Evolutionary conservation across 2,329 filamentous ascomycete genomes (phyloP), one percentile per base, ranked within the genome.

Genomic region (Epichloe sylvatica): DNA sequence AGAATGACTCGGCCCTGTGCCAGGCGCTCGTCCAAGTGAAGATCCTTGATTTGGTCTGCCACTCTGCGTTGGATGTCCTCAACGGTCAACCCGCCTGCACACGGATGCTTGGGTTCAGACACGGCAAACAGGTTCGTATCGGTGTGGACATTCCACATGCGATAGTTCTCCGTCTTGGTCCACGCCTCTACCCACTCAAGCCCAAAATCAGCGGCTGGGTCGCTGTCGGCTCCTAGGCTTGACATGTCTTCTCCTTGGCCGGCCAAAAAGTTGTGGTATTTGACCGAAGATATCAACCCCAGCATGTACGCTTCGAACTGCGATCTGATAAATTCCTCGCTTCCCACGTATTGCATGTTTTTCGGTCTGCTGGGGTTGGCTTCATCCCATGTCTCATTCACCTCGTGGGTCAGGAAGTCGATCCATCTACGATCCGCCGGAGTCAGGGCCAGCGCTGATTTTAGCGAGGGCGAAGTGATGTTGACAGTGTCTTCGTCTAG

Each of bases 241-340:
- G 77, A 78, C 61, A 60, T 49, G 39, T 86, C 87, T 53, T 94
- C 88, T 46, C 82, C 73, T 58, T 83, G 75, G 17, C 78, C 73
- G 38, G 84, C 73, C 49, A 82, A 71, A 60, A 84, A 83, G 59
- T 80, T 81, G 65, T 89, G 89, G 63, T 94, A 97, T 63, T 96
- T 96, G 57, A 90, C 85, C 0, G 86, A 81, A 0, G 90, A 86
- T 41, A 97, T 79, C 54, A 98, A 76, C 0, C 89, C 87, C 23
- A 97, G 76, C 5, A 98, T 77, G 62, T 98, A 98, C 60, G 96
- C 90, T 67, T 98, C 92, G 54, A 98, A 98, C 60, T 97, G 91
- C 39, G 96, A 79, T 33, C 92, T 81, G 58, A 98, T 98, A 61
- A 96, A 96, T 63, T 97, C 92, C 68, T 98, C 92, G 54, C 89